These are phyloP conservation scores for Phytophthora pisi DNA, from an alignment of 352 stramenopile genomes.

Conservation along the genomic window DNA sequence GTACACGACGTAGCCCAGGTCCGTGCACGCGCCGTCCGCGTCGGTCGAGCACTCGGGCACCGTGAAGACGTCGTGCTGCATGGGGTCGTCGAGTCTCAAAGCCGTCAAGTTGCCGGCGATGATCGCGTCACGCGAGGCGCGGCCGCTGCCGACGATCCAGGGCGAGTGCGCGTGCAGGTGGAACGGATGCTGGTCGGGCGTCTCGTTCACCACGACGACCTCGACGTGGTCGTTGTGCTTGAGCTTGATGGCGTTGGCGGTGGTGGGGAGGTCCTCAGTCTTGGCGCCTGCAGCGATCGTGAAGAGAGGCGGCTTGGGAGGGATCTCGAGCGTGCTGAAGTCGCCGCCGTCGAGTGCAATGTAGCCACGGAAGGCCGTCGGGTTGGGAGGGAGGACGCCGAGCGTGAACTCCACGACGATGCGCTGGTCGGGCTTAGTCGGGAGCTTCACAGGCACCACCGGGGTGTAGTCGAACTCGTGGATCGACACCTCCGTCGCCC, in stretches of 20 bases:
- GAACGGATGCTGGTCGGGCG: slow-evolving; percentile 42
- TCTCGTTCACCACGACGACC: slow-evolving; percentile 49
- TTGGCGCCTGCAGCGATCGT: slow-evolving; percentile 33
- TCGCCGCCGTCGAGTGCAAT: slow-evolving; percentile 28
- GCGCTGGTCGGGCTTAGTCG: slow-evolving; percentile 31
- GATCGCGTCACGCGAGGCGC: slow-evolving; percentile 24
- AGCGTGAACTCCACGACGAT: slow-evolving; percentile 41
- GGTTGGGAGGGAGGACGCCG: slow-evolving; percentile 22
- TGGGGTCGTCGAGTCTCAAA: slow-evolving; percentile 33
- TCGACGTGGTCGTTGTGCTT: slow-evolving; percentile 44
- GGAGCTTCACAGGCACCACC: slow-evolving; percentile 14
- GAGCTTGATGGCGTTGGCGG: slow-evolving; percentile 33
- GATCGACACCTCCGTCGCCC: slow-evolving; percentile 36
- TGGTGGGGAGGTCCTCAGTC: slow-evolving; percentile 39
- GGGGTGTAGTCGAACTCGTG: slow-evolving; percentile 46
- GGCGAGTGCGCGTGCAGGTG: slow-evolving; percentile 2
- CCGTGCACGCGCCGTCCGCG: slow-evolving; percentile 25
- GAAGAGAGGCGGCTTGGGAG: slow-evolving; percentile 37
- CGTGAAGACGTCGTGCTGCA: slow-evolving; percentile 51
- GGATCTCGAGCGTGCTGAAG: slow-evolving; percentile 39
- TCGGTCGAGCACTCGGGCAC: slow-evolving; percentile 42
- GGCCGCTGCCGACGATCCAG: slow-evolving; percentile 33
- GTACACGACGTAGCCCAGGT: slow-evolving; percentile 45
- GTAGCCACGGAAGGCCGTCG: slow-evolving; percentile 34
- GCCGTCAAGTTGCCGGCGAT: slow-evolving; percentile 26